Evolutionary conservation across 108 stramenopile species (phyloP).

Genomic region (Mayamaea pseudoterrestris): DNA sequence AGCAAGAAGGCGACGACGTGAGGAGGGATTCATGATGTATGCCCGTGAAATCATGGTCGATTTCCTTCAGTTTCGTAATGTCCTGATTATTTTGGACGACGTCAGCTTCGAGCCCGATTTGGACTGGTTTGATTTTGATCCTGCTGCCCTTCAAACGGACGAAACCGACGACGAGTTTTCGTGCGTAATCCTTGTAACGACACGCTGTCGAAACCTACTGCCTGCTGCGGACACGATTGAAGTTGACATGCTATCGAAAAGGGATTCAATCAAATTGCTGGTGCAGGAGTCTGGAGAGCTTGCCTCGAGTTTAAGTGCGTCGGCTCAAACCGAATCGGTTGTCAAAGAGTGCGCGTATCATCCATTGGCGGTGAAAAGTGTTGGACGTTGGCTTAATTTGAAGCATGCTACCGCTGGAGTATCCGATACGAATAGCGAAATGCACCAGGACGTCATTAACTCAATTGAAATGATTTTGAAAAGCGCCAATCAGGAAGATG

Average conservation of each 20-base stretch:
- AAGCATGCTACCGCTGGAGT: conserved; percentile 59
- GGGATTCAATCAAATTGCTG: conserved; percentile 45
- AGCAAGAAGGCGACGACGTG: conserved; percentile 33
- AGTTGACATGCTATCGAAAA: conserved; percentile 44
- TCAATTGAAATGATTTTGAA: conserved; percentile 47
- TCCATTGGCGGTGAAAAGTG: conserved; percentile 59
- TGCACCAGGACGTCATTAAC: conserved; percentile 40
- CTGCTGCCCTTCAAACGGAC: conserved; percentile 23
- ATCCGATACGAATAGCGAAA: conserved; percentile 24
- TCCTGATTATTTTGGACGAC: conserved; percentile 63
- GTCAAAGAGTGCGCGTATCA: conserved; percentile 55
- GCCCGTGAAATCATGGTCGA: conserved; percentile 50
- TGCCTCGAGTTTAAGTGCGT: conserved; percentile 21
- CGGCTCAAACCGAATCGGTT: conserved; percentile 25
- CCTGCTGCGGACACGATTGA: conserved; percentile 46
- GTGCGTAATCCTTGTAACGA: conserved; percentile 50
- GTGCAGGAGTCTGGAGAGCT: conserved; percentile 49
- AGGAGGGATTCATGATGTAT: conserved; percentile 61
- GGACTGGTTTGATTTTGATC: conserved; percentile 62
- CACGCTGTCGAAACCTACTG: conserved; percentile 23
- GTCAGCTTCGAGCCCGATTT: conserved; percentile 50
- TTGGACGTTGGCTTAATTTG: conserved; percentile 60
- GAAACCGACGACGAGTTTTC: conserved; percentile 17
- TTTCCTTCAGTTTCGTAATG: conserved; percentile 29
- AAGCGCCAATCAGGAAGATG: conserved; percentile 19